A percentile compares a stretch with the other conserved stretches of the same genome.
These are phyloP conservation scores for Fraxinus xanthoxyloides DNA, from an alignment of 305 asterid species.

Conservation along the genomic window DNA sequence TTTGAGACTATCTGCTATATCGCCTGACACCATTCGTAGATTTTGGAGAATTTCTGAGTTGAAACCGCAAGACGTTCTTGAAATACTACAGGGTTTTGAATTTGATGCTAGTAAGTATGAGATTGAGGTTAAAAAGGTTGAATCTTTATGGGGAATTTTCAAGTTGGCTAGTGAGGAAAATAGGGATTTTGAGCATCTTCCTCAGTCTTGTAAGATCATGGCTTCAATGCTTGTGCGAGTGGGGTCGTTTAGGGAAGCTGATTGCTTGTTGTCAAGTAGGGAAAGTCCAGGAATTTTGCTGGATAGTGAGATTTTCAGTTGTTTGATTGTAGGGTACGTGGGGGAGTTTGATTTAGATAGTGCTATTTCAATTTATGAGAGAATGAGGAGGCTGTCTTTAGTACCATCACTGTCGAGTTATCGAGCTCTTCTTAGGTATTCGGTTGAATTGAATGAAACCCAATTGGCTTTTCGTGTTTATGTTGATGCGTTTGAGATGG, in stretches of 20 bases:
- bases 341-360: constrained; percentile 49
- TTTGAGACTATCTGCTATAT: constrained; percentile 52
- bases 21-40: constrained; percentile 57
- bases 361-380: constrained; percentile 48
- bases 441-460: constrained; percentile 49
- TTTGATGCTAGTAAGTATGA: constrained; percentile 32
- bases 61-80: constrained; percentile 63
- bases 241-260: constrained; percentile 57
- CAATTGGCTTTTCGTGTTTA: constrained; percentile 43
- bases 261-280: constrained; percentile 56
- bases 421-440: constrained; percentile 41
- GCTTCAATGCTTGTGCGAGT: constrained; percentile 65
- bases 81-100: constrained; percentile 64
- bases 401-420: constrained; percentile 58
- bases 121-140: constrained; percentile 49
- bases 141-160: constrained; percentile 75
- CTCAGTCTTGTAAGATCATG: constrained; percentile 65
- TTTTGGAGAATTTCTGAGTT: constrained; percentile 67
- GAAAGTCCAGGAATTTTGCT: constrained; percentile 50
- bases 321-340: constrained; percentile 65
- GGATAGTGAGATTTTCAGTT: constrained; percentile 69
- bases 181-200: constrained; percentile 53
- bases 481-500: constrained; percentile 47
- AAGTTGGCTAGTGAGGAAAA: constrained; percentile 52
- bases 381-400: constrained; percentile 63